A percentile compares a stretch with the other conserved stretches of the same genome.
Evolutionary conservation across 257 asterid genomes (phyloP).

Genomic region (Dorcoceras hygrometricum): DNA sequence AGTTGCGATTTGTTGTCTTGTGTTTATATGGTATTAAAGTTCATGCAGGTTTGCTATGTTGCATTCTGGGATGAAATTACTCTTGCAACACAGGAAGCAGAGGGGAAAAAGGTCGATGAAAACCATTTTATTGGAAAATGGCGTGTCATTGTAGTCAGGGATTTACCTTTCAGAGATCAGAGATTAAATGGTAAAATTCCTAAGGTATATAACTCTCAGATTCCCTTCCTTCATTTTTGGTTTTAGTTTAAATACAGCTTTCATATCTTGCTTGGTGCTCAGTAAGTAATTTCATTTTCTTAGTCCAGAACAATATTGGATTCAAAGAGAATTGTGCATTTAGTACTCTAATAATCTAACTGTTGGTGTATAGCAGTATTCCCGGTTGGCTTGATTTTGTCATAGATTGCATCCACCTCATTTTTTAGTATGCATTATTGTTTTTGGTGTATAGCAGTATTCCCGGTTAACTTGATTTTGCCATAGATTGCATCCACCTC

Average conservation of each 20-base stretch:
- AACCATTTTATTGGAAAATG: conserved; percentile 74
- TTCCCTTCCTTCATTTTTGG: conserved; percentile 11
- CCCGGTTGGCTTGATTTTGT: not conserved
- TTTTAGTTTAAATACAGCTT: too few species aligned
- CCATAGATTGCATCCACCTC: not conserved
- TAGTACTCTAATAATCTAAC: too few species aligned
- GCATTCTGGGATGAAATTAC: conserved; percentile 98
- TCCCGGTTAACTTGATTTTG: not conserved
- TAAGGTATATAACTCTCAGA: conserved; percentile 54
- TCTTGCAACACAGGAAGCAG: conserved; percentile 70
- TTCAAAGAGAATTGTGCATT: not conserved
- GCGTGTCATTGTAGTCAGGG: conserved; percentile 73
- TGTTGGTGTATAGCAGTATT: not conserved
- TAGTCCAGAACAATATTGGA: too few species aligned
- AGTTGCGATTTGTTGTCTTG: conserved; percentile 16
- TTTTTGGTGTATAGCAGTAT: not conserved
- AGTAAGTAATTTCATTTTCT: too few species aligned
- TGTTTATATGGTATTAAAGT: conserved; percentile 21
- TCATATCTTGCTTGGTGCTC: too few species aligned
- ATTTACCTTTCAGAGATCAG: conserved; percentile 75
- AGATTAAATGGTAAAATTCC: conserved; percentile 97
- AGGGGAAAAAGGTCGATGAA: conserved; percentile 63
- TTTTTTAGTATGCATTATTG: not conserved
- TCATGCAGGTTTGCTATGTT: conserved; percentile 82
- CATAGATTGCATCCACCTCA: not conserved